Conservation (phyloP, 23 red algal species). For the Pyropia haitanensis region DNA sequence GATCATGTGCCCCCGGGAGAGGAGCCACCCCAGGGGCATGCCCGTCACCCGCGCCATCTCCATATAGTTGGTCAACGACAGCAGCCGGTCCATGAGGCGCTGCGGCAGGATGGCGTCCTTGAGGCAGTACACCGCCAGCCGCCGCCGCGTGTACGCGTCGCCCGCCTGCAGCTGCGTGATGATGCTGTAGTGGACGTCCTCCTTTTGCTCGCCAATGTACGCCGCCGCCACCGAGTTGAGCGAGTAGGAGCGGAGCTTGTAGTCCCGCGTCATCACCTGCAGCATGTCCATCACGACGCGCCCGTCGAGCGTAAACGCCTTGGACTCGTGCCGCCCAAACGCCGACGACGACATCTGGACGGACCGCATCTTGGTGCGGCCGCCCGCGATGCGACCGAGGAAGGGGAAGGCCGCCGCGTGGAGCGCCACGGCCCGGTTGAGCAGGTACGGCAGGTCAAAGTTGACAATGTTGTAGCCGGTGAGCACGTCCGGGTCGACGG, state of each 20-base stretch:
- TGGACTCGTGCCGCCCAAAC: constrained; percentile 91
- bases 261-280: constrained; percentile 90
- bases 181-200: constrained; percentile 98
- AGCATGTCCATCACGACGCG: constrained; percentile 96
- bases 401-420: constrained; percentile 60
- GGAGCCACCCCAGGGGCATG: constrained; percentile 86
- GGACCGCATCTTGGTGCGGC: constrained; percentile 66
- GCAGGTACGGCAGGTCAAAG: constrained; percentile 97
- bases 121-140: constrained; percentile 93
- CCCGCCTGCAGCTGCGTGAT: constrained; percentile 86
- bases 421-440: constrained; percentile 73
- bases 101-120: constrained; percentile 91
- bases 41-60: constrained; percentile 97
- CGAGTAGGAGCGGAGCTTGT: constrained; percentile 97
- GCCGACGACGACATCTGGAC: constrained; percentile 82
- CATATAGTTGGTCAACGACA: constrained; percentile 98
- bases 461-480: constrained; percentile 99
- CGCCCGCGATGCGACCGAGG: constrained; percentile 54
- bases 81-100: constrained; percentile 89
- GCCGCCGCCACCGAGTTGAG: constrained; percentile 96
- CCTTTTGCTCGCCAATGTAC: constrained; percentile 95
- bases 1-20: constrained; percentile 97
- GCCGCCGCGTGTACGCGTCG: constrained; percentile 82
- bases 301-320: constrained; percentile 79
- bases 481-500: constrained; percentile 82